These are phyloP conservation scores for Blastocystis hominis DNA, from an alignment of 352 stramenopile genomes.

Conservation along the genomic window DNA sequence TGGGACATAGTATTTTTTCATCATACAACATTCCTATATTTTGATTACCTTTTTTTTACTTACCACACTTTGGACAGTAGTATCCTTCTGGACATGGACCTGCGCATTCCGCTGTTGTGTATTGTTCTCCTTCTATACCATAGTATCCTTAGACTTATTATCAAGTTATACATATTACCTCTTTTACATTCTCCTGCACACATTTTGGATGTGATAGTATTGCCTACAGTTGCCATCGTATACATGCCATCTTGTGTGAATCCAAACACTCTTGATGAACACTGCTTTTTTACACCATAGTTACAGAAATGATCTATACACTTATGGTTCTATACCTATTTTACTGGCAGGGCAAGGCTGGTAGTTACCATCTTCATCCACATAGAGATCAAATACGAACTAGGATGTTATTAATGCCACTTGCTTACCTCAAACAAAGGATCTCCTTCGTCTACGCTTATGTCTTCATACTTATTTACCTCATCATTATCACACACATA, in stretches of 20 bases:
- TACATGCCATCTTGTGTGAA: background rate
- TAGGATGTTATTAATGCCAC: background rate
- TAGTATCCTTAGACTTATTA: background rate
- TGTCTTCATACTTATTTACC: background rate
- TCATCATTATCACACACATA: background rate
- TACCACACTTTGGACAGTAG: background rate
- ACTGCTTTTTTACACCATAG: background rate
- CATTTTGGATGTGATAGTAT: background rate
- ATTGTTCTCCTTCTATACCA: background rate
- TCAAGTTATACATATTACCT: background rate
- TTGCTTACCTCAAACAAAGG: background rate
- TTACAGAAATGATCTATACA: background rate
- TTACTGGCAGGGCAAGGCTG: background rate
- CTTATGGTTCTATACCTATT: background rate
- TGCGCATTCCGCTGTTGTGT: background rate
- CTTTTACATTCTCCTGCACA: background rate
- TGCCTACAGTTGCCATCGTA: background rate
- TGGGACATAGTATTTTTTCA: background rate
- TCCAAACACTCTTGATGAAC: background rate
- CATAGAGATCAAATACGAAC: background rate
- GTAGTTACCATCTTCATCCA: background rate
- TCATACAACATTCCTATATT: background rate
- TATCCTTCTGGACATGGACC: conserved; percentile 2
- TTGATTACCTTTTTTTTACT: background rate
- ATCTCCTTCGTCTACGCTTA: background rate